A percentile compares a stretch with the other conserved stretches of the same genome.
Conservation (phyloP, 345 rosid genomes). For the Populus davidiana region DNA sequence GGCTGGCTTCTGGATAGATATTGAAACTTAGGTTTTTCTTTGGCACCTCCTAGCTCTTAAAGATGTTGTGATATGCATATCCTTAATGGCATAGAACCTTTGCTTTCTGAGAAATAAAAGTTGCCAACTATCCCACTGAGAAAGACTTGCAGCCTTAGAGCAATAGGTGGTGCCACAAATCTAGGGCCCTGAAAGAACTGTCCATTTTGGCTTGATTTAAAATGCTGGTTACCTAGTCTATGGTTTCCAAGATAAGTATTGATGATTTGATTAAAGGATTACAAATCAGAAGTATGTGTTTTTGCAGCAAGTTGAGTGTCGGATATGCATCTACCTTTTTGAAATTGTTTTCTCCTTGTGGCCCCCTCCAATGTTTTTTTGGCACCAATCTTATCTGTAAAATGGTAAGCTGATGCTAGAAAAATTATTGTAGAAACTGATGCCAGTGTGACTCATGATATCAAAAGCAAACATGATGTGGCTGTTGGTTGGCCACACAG, state of each 20-base stretch:
- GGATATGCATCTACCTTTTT: background rate
- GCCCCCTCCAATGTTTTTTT: too few relatives aligned
- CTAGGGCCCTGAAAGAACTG: background rate
- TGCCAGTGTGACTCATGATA: too few relatives aligned
- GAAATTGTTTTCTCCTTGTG: background rate
- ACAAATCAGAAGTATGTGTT: background rate
- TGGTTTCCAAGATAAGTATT: background rate
- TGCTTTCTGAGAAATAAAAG: background rate
- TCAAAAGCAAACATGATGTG: too few relatives aligned
- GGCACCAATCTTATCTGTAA: too few relatives aligned
- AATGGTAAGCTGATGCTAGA: too few relatives aligned
- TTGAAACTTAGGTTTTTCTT: background rate
- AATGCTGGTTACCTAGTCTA: background rate
- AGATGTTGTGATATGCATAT: background rate
- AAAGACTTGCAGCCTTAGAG: background rate
- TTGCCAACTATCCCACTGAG: background rate
- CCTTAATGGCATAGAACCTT: background rate
- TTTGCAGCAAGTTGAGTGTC: background rate
- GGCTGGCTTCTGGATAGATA: background rate
- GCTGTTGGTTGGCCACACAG: too few relatives aligned
- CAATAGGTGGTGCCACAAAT: background rate
- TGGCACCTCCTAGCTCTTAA: background rate
- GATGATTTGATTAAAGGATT: background rate
- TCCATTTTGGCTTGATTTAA: background rate
- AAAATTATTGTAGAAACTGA: too few relatives aligned